A percentile compares a stretch with the other conserved stretches of the same genome.
Conservation (phyloP, 148 eudicot genomes). For the Polygonum maritimum region DNA sequence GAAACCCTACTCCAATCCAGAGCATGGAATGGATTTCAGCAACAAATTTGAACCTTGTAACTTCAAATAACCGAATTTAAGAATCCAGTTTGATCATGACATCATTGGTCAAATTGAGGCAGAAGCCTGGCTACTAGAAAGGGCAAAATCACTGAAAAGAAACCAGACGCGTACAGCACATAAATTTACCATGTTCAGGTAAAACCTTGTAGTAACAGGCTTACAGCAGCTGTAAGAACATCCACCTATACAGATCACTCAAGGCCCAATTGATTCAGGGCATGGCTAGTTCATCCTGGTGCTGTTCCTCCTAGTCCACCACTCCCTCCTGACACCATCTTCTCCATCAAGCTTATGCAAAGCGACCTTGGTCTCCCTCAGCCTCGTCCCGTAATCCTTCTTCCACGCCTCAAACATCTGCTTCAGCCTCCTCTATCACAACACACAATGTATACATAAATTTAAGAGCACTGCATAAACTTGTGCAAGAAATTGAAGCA, state of each 20-base stretch:
- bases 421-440: constrained; percentile 44
- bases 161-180: background rate
- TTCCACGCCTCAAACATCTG: constrained; percentile 94
- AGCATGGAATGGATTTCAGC: too few relatives aligned
- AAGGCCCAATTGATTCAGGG: background rate
- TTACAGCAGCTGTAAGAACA: constrained; percentile 4
- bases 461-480: too few relatives aligned
- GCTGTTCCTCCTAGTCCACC: constrained; percentile 95
- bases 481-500: too few relatives aligned
- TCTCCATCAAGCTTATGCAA: constrained; percentile 69
- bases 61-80: too few relatives aligned
- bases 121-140: too few relatives aligned
- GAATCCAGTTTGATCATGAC: too few relatives aligned
- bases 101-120: too few relatives aligned
- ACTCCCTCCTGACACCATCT: constrained; percentile 59
- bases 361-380: constrained; percentile 81
- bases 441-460: too few relatives aligned
- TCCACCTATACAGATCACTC: background rate
- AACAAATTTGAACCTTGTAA: too few relatives aligned
- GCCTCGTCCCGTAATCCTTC: constrained; percentile 75
- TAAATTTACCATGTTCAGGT: background rate
- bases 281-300: constrained; percentile 26
- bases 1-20: too few relatives aligned
- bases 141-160: background rate
- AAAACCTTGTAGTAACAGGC: background rate